Evolutionary conservation across 805 yeast genomes (phyloP), one percentile per base, ranked within the genome.

Genomic region (Jamesozyma hellenica): DNA sequence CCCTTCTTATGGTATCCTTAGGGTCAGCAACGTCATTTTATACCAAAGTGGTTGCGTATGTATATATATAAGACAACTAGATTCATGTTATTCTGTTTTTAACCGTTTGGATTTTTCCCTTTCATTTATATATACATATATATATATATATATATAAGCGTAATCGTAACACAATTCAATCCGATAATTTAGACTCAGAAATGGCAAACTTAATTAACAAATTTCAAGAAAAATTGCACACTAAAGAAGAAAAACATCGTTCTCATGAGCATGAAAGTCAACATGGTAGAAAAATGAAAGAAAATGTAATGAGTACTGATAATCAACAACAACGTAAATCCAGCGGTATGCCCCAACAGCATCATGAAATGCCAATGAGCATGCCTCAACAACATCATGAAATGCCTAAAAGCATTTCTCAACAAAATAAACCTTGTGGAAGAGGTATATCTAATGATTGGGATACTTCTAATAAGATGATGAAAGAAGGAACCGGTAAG

Each of bases 171-270:
- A n/a, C n/a, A n/a, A 15, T 30, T 10, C 17, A 11, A 15, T 11
- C 5, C 4, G 18, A 30, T n/a, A 30, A 30, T 15, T 10, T 18
- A 15, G 17, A 14, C 5, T 32, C 11, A 34, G 38, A 40, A 18
- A 58, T 58, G 63, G 50, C 63, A 26, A 51, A 55, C 34, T 37
- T 56, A 41, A 37, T 58, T 17, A 56, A 58, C 46, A 58, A 58
- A 36, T 41, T 58, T 17, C 42, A 59, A 14, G 61, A 56, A 23
- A 56, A 56, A 35, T 35, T 56, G 26, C 43, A 51, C 30, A 51
- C 55, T 12, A 45, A 47, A 35, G 50, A 49, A 15, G 43, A 47
- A 14, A 40, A 42, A 17, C 37, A 40, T 25, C 34, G 38, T 4
- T 27, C 30, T 26, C 32, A 27, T 31, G 21, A 32, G 4, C 16